Evolutionary conservation across 2,329 filamentous ascomycete species (phyloP).

Genomic region (Pseudopyricularia javanii): DNA sequence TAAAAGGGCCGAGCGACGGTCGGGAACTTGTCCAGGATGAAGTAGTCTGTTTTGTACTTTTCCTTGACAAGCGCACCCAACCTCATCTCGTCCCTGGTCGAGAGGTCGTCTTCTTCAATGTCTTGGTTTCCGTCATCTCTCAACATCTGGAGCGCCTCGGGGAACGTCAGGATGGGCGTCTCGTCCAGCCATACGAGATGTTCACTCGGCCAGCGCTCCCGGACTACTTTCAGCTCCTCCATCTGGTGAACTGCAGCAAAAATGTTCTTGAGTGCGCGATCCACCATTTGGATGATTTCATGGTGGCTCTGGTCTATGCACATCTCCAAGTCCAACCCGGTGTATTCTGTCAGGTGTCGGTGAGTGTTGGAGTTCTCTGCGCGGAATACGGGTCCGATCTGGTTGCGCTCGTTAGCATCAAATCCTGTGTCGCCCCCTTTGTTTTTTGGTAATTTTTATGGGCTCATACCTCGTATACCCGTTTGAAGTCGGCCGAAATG

Average conservation of each 20-base stretch:
- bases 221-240: constrained; percentile 63
- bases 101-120: constrained; percentile 66
- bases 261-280: constrained; percentile 62
- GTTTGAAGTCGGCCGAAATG: constrained; percentile 77
- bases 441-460: neutral
- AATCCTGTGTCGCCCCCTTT: neutral
- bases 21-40: constrained; percentile 89
- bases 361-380: constrained; percentile 95
- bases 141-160: constrained; percentile 68
- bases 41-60: constrained; percentile 82
- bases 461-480: constrained; percentile 58
- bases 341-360: constrained; percentile 88
- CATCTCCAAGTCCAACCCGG: constrained; percentile 89
- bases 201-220: constrained; percentile 73
- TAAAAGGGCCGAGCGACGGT: constrained; percentile 78
- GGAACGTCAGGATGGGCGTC: constrained; percentile 71
- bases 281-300: constrained; percentile 69
- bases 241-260: constrained; percentile 50
- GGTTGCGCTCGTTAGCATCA: neutral
- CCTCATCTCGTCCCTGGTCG: constrained; percentile 76
- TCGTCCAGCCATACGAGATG: constrained; percentile 80
- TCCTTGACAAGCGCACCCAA: constrained; percentile 76
- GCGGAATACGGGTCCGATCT: constrained; percentile 76
- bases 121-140: constrained; percentile 65
- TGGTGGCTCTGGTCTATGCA: constrained; percentile 79